Base-by-base conservation (phyloP, 139 green algal species). In the Chlorella sp. region DNA sequence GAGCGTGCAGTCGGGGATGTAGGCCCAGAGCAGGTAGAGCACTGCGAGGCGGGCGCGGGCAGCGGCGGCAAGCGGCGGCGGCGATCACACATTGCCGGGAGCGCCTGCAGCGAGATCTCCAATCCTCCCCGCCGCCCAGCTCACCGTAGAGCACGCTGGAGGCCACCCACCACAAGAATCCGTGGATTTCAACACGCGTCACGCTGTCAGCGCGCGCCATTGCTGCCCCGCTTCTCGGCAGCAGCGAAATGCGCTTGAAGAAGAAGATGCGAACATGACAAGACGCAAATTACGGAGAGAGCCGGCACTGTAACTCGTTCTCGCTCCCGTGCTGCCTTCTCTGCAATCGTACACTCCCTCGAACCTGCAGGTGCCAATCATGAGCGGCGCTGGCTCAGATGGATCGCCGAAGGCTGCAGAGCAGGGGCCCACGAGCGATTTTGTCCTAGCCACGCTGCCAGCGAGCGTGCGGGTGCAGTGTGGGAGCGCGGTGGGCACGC, bases 161-260 rank as follows among this genome's bases (percentile, higher is more conserved):
- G 1, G 84, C 73, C 9, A 91, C 79, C 87, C 87, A 91, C 19
- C 77, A 76, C 2, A 90, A 76, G 53, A 91, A 91, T 29, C 87
- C 87, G 67, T 85, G 87, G 17, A 92, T 87, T 48, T 92, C 87
- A 3, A 89, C 79, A 17, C 65, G 77, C 36, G 62, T 60, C 9
- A 79, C 74, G 5, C 41, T 14, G 14, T 14, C 17, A 14, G 46
- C 14, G 14, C 14, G 46, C 17, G 14, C 14, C 17, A 55, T 55
- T 55, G 14, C 17, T 55, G 14, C 14, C 17, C 46, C 17, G 46
- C 17, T 17, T 17, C 17, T 14, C 17, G 46, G 17, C 46, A 27
- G 46, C 46, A 14, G 46, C 17, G 46, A 14, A 14, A 55, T 14
- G 46, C 46, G 46, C 48, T 58, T 58, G 48, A 17, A n/a, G 48